Percentiles rank a stretch among this genome's conserved stretches.
These are phyloP conservation scores for Acarospora socialis DNA, from an alignment of 2,329 filamentous ascomycete species.

Conservation along the genomic window DNA sequence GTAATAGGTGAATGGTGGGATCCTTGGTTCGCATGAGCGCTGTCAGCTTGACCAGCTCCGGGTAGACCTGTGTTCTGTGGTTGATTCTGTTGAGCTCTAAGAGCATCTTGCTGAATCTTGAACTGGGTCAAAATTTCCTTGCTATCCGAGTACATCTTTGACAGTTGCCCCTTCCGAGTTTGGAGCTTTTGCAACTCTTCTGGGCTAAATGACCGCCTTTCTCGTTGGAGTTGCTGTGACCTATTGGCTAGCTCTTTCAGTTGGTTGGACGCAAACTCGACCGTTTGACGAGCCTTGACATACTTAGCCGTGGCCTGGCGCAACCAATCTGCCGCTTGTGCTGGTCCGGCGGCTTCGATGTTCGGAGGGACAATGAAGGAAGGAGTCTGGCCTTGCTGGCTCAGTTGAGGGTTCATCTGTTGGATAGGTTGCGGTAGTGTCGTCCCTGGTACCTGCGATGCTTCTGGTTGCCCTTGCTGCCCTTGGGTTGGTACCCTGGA, in stretches of 20 bases:
- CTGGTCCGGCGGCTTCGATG: slow-evolving; percentile 23
- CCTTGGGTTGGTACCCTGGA: slow-evolving; percentile 6
- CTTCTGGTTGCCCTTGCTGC: slow-evolving; percentile 17
- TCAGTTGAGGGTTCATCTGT: slow-evolving; percentile 21
- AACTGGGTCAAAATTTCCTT: slow-evolving; percentile 33
- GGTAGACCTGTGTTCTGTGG: slow-evolving; percentile 12
- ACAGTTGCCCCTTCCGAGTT: slow-evolving; percentile 25
- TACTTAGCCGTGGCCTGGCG: slow-evolving; percentile 32
- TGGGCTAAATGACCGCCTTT: slow-evolving; percentile 24
- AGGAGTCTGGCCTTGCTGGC: slow-evolving; percentile 19
- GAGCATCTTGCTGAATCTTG: slow-evolving; percentile 33
- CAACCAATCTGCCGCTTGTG: slow-evolving; percentile 31
- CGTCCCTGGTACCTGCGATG: slow-evolving; percentile 7
- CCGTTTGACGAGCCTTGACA: slow-evolving; percentile 34
- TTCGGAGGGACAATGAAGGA: slow-evolving; percentile 32
- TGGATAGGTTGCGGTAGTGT: slow-evolving; percentile 13
- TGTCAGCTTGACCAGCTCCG: slow-evolving; percentile 11
- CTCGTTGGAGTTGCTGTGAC: slow-evolving; percentile 23
- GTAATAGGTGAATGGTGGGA: not conserved
- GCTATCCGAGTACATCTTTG: slow-evolving; percentile 30
- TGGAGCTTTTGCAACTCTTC: slow-evolving; percentile 31
- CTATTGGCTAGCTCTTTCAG: slow-evolving; percentile 28
- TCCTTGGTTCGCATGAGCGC: slow-evolving; percentile 14
- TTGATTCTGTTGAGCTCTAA: slow-evolving; percentile 24
- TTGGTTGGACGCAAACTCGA: slow-evolving; percentile 31